Percentiles rank a stretch among this genome's conserved stretches.
Conservation (phyloP, 2,329 filamentous ascomycete genomes). For the Exophiala alcalophila region DNA sequence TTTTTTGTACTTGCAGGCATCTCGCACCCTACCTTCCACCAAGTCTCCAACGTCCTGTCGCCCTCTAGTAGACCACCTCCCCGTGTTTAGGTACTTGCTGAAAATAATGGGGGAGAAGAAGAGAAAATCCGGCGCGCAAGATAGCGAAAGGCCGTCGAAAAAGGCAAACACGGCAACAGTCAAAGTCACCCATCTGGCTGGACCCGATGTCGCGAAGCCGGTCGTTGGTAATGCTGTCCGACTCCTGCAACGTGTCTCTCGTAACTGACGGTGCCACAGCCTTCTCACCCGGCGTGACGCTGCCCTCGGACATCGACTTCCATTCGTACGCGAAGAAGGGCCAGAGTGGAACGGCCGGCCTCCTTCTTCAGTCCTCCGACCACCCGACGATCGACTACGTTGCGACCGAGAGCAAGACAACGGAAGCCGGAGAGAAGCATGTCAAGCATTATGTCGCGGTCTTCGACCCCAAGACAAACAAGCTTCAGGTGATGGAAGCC, state of each 20-base stretch:
- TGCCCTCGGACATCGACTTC: constrained; percentile 28
- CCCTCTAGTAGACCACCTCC: too few species aligned
- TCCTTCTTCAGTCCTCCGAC: constrained; percentile 60
- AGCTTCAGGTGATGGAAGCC: constrained; percentile 54
- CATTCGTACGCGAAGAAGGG: constrained; percentile 25
- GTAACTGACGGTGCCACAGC: constrained; percentile 21
- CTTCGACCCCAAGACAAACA: constrained; percentile 54
- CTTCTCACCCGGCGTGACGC: constrained; percentile 30
- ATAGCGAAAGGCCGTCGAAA: constrained; percentile 22
- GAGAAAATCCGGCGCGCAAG: constrained; percentile 23
- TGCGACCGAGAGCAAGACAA: constrained; percentile 44
- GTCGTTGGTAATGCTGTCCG: constrained; percentile 26
- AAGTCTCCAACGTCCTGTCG: not conserved
- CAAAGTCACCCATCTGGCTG: constrained; percentile 25
- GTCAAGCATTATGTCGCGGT: constrained; percentile 61
- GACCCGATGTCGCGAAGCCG: constrained; percentile 24
- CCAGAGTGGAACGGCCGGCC: constrained; percentile 38
- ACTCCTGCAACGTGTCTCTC: not conserved
- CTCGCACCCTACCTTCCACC: not conserved
- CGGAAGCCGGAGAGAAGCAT: constrained; percentile 51
- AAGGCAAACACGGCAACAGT: constrained; percentile 23
- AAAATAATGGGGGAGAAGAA: constrained; percentile 27
- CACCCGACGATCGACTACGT: constrained; percentile 61
- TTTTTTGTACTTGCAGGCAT: not conserved
- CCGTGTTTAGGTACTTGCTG: not conserved